These are phyloP conservation scores for Colletotrichum tofieldiae DNA, from an alignment of 2,329 filamentous ascomycete species.

Conservation along the genomic window DNA sequence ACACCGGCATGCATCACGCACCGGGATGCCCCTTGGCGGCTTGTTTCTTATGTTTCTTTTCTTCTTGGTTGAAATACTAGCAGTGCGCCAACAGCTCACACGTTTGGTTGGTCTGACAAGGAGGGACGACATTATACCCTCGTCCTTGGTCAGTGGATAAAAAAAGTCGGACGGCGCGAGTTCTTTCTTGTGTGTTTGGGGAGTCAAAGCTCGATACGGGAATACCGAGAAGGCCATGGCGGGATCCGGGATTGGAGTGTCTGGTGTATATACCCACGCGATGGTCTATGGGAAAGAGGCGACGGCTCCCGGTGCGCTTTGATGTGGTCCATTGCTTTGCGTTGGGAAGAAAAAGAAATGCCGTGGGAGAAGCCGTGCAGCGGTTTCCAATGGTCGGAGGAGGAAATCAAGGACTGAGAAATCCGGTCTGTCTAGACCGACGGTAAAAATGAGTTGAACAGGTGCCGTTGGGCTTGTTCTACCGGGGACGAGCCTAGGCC, in stretches of 20 bases:
- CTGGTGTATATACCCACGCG: constrained; percentile 40
- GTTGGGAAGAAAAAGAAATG: constrained; percentile 22
- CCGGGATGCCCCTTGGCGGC: not conserved
- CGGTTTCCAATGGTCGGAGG: constrained; percentile 19
- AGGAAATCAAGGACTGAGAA: constrained; percentile 6
- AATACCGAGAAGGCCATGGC: constrained; percentile 14
- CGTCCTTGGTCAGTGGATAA: constrained; percentile 29
- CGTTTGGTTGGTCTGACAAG: constrained; percentile 19
- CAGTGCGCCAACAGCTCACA: constrained; percentile 22
- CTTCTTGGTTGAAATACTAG: constrained; percentile 13
- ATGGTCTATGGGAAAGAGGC: constrained; percentile 24
- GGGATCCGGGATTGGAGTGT: constrained; percentile 11
- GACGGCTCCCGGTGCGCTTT: not conserved
- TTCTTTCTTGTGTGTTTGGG: constrained; percentile 21
- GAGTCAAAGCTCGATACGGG: constrained; percentile 19
- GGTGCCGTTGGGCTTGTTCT: not conserved
- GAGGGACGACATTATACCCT: constrained; percentile 35
- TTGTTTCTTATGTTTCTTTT: constrained; percentile 21
- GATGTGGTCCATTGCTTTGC: constrained; percentile 15
- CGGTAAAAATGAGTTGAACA: not conserved
- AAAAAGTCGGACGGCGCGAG: constrained; percentile 34
- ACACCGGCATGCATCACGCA: constrained; percentile 2
- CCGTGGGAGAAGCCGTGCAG: not conserved
- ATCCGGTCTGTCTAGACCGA: not conserved
- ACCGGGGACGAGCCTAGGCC: constrained; percentile 18